Evolutionary conservation across 1,284 basidiomycete species (phyloP), one percentile per base, ranked within the genome.

Genomic region (Boletus mariae): DNA sequence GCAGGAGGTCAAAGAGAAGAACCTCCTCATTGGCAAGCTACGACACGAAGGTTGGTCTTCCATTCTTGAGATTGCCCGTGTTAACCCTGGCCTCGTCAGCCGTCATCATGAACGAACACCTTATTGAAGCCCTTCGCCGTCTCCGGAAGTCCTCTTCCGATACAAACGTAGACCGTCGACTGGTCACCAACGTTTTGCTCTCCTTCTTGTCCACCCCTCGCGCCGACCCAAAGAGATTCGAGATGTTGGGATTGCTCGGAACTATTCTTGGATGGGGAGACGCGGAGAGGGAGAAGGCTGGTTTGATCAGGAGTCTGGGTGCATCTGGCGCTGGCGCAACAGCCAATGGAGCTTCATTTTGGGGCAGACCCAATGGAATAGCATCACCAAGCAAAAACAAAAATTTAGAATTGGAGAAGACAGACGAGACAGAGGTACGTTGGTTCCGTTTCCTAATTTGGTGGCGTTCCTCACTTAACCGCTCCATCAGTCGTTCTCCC

Each of bases 101-200:
- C 46, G 92, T 97, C 9, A 94, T 98, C 53, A 86, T 96, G 66
- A 98, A 99, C 64, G 96, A 99, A 67, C 96, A 99, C 65, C 79
- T 99, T 8, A 98, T 94, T 61, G 95, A 98, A 71, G 95, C 97
- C 0, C 80, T 99, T n/a, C 87, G 95, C 13, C 84, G 96, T 23
- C 76, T 99, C 44, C 84, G 94, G 35, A 88, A 87, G 59, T 91
- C 87, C 56, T 87, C 91, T 3, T 84, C 90, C 1, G 92, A 93
- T 55, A 88, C 83, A 49, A 96, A 92, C 57, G 96, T 99, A 17
- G 96, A 99, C 68, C 79, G 92, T 54, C 85, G 94, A 12, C 83
- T 99, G 2, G 93, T 99, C 31, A 97, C 92, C 25, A 99, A 99
- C 65, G 85, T 99, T 43, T 75, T 99, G 10, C 78, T 99, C n/a